phyloP scores from a whole-genome alignment of 805 yeast genomes.

The Candida awuae region DNA sequence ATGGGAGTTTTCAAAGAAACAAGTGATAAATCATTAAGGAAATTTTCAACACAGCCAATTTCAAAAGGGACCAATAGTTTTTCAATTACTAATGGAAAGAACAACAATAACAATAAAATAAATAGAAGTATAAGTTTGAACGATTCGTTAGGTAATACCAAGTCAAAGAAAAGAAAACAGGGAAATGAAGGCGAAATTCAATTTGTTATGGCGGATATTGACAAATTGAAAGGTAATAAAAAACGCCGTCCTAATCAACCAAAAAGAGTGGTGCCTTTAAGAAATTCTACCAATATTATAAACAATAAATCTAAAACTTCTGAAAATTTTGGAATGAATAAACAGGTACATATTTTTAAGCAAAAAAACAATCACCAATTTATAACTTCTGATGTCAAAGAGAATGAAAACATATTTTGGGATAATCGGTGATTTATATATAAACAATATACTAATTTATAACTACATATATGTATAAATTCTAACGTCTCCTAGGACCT shows the following conservation, averaged over 20 bases:
- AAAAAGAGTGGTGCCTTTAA: slow-evolving; percentile 4
- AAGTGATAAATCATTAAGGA: background rate
- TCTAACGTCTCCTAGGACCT: slow-evolving; percentile 57
- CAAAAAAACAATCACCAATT: background rate
- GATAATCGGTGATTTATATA: too few species aligned
- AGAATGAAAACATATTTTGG: slow-evolving; percentile 1
- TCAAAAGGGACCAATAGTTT: too few species aligned
- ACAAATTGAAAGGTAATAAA: slow-evolving; percentile 8
- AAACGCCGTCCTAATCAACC: slow-evolving; percentile 1
- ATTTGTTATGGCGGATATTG: slow-evolving; percentile 15
- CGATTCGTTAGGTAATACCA: slow-evolving; percentile 1
- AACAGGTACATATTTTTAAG: background rate
- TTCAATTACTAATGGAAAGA: too few species aligned
- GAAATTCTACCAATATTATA: slow-evolving; percentile 10
- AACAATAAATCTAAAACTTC: slow-evolving; percentile 3
- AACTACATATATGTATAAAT: background rate
- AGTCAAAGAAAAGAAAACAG: background rate
- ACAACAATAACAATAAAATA: background rate
- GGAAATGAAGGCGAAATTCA: slow-evolving; percentile 7
- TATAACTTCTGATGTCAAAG: background rate
- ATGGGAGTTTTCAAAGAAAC: slow-evolving; percentile 25
- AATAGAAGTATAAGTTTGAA: slow-evolving; percentile 3
- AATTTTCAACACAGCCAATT: slow-evolving; percentile 2
- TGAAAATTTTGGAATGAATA: background rate
- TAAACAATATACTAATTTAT: background rate